Evolutionary conservation across 2,329 filamentous ascomycete species (phyloP).

Genomic region (Pseudocercospora pini-densiflorae): DNA sequence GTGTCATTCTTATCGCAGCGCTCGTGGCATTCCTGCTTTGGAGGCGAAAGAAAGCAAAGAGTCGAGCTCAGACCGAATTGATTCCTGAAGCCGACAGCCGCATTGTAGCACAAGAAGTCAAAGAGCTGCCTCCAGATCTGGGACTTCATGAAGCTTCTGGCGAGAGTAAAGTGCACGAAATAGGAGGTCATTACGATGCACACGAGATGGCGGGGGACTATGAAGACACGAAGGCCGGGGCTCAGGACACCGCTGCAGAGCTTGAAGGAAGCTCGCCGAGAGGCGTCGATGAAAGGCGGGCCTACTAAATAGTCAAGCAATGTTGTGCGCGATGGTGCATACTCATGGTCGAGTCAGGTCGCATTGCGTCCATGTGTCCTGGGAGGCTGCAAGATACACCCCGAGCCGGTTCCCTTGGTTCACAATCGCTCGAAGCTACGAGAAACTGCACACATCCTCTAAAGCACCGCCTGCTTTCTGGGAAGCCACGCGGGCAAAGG

Average conservation of each 20-base stretch:
- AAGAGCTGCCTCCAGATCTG: background rate
- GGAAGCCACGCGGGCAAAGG: too few species aligned
- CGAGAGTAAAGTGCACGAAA: background rate
- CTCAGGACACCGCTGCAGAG: background rate
- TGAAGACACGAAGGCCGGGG: background rate
- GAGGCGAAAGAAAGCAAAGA: constrained; percentile 7
- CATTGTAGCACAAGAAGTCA: background rate
- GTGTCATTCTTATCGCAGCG: constrained; percentile 3
- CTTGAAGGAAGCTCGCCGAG: constrained; percentile 7
- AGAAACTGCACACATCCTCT: too few species aligned
- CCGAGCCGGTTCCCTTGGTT: too few species aligned
- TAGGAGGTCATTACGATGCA: background rate
- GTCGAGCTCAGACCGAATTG: background rate
- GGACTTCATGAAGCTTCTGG: constrained; percentile 2
- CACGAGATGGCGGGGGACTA: background rate
- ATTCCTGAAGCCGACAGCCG: constrained; percentile 2
- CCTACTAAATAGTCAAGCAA: too few species aligned
- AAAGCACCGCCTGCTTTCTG: too few species aligned
- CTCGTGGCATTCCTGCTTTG: constrained; percentile 9
- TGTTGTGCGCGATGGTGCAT: too few species aligned
- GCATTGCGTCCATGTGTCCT: too few species aligned
- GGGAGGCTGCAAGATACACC: too few species aligned
- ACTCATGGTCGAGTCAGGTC: too few species aligned
- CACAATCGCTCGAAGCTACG: too few species aligned
- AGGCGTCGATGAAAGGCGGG: too few species aligned